Percentiles rank a stretch among this genome's conserved stretches.
phyloP scores from a whole-genome alignment of 2,329 filamentous ascomycete species.

The Colletotrichum brevisporum region DNA sequence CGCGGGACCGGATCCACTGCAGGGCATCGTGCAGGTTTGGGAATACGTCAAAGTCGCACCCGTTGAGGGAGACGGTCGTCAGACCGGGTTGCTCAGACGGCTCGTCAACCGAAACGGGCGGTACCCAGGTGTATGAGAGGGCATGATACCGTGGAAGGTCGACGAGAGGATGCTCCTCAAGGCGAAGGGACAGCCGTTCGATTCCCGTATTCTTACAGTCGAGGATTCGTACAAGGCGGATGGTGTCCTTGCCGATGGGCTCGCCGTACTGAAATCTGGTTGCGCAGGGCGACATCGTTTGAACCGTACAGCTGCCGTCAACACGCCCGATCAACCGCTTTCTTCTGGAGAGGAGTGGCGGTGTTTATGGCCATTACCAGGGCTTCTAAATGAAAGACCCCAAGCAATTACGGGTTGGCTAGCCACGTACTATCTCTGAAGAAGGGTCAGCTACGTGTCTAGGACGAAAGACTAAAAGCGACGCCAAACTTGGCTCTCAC shows the following conservation, averaged over 20 bases:
- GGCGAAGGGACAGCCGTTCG: constrained; percentile 4
- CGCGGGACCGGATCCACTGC: constrained; percentile 23
- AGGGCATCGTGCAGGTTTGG: constrained; percentile 25
- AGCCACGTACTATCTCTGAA: constrained; percentile 18
- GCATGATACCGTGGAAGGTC: constrained; percentile 21
- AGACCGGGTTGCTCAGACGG: not conserved
- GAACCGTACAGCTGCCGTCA: not conserved
- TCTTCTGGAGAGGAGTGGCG: no score
- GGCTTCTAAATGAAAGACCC: not conserved
- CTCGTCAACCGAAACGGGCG: constrained; percentile 4
- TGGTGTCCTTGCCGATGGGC: constrained; percentile 11
- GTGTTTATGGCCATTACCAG: not conserved
- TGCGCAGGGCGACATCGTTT: not conserved
- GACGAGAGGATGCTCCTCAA: constrained; percentile 24
- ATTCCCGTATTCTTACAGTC: not conserved
- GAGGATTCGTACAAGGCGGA: constrained; percentile 26
- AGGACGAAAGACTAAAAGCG: constrained; percentile 17
- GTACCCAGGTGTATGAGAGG: constrained; percentile 34
- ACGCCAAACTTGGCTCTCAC: constrained; percentile 33
- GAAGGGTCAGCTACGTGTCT: constrained; percentile 28
- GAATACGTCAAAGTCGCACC: not conserved
- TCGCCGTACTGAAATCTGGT: constrained; percentile 13
- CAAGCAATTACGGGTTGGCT: not conserved
- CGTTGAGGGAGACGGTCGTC: constrained; percentile 7
- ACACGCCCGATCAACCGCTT: not conserved